Evolutionary conservation across 495 filamentous ascomycete genomes (phyloP), one percentile per base, ranked within the genome.

Genomic region (Neurospora sp.): DNA sequence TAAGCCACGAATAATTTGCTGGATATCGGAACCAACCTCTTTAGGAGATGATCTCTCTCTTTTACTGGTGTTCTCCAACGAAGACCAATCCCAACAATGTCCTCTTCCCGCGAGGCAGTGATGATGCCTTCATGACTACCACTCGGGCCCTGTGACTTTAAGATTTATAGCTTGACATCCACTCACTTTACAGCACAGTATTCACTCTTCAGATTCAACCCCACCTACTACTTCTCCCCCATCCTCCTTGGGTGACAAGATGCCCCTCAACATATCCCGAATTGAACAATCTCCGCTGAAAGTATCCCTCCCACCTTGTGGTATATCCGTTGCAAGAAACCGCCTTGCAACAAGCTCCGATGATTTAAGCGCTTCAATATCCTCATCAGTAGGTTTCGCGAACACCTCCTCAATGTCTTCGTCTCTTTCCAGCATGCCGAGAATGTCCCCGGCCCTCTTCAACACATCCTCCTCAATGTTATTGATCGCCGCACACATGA

Each of bases 401-500:
- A 40, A 75, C 10, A 66, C 75, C 23, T 70, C 76, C 10, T 71
- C 75, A 4, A 84, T 72, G 16, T 81, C 78, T 69, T 81, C 79
- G 27, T 93, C 92, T 72, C 87, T 88, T 35, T 88, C 89, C 46
- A 89, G 83, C 70, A 97, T 82, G 20, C 88, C 82, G 39, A 91
- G 90, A 31, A 98, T 84, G 69, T 92, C 87, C 70, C 93, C 90
- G 0, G 96, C 96, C 69, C 94, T 89, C 39, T 90, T 81, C 37
- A 98, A 85, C 44, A 98, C 88, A 27, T 87, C 84, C 37, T 82
- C 80, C 46, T 92, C 89, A 31, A 99, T 88, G 27, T 93, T 94
- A 74, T 95, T 97, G 77, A 96, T 89, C 3, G 90, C 89, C 20
- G 93, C 96, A 77, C 93, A 98, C 83, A 88, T 86, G 12, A 92